phyloP scores from a whole-genome alignment of 768 basidiomycete species.

The Psilocybe azurescens region DNA sequence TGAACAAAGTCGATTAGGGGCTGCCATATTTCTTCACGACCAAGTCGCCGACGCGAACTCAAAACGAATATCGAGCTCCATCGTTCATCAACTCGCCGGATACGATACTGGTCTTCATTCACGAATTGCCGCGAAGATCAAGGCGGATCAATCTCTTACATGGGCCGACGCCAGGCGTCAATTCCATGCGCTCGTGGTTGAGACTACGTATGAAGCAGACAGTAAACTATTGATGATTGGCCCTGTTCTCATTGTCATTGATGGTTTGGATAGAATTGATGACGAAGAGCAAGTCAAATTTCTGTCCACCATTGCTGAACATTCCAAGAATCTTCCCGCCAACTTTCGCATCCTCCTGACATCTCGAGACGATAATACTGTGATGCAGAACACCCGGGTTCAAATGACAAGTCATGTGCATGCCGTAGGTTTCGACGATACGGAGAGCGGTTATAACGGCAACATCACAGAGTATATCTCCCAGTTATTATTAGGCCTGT shows the following conservation, averaged over 20 bases:
- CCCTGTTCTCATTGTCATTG: neutral
- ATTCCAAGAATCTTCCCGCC: neutral
- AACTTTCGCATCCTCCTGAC: slow-evolving; percentile 5
- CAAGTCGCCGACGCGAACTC: neutral
- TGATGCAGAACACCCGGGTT: neutral
- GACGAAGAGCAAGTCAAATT: neutral
- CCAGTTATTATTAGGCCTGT: neutral
- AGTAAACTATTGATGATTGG: neutral
- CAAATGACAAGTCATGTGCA: neutral
- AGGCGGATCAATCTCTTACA: neutral
- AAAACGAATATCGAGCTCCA: neutral
- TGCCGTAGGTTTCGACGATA: neutral
- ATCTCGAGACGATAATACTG: neutral
- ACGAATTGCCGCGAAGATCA: neutral
- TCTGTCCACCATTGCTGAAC: slow-evolving; percentile 1
- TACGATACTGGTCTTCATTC: neutral
- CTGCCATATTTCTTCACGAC: neutral
- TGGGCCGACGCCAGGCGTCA: neutral
- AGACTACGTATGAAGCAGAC: neutral
- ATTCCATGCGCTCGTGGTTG: neutral
- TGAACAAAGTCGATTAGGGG: slow-evolving; percentile 1
- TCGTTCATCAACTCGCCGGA: neutral
- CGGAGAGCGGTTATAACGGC: neutral
- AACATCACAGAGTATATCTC: neutral
- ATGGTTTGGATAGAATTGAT: slow-evolving; percentile 1